Conservation (phyloP, 441 rosid species). For the Syzygium syzygioides region DNA sequence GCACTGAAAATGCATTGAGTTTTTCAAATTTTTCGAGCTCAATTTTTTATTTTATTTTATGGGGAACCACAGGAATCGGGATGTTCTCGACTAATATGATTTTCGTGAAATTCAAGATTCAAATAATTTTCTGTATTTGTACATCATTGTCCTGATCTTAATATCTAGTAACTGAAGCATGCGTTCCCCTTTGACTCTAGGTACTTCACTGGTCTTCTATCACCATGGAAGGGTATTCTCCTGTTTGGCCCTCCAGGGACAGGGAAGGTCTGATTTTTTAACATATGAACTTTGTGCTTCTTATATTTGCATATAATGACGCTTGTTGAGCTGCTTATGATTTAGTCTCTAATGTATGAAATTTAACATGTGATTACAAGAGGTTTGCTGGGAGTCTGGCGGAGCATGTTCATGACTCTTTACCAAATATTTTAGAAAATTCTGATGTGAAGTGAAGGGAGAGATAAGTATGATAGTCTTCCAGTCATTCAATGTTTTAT, state of each 20-base stretch:
- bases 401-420: background rate
- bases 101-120: background rate
- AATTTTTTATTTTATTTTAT: background rate
- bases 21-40: background rate
- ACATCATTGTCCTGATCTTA: background rate
- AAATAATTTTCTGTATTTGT: background rate
- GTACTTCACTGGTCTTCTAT: slow-evolving; percentile 84
- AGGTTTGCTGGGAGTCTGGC: background rate
- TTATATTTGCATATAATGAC: background rate
- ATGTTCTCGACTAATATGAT: background rate
- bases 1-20: background rate
- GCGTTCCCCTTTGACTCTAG: slow-evolving; percentile 22
- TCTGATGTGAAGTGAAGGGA: background rate
- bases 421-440: background rate
- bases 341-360: background rate
- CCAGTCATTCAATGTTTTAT: background rate
- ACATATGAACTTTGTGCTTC: background rate
- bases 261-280: slow-evolving; percentile 58
- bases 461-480: background rate
- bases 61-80: background rate
- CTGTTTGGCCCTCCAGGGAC: slow-evolving; percentile 99
- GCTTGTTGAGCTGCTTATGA: background rate
- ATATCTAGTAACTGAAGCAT: background rate
- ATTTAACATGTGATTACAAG: background rate
- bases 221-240: slow-evolving; percentile 99